These are phyloP conservation scores for Asterochloris erici DNA, from an alignment of 139 green algal genomes.

Conservation along the genomic window DNA sequence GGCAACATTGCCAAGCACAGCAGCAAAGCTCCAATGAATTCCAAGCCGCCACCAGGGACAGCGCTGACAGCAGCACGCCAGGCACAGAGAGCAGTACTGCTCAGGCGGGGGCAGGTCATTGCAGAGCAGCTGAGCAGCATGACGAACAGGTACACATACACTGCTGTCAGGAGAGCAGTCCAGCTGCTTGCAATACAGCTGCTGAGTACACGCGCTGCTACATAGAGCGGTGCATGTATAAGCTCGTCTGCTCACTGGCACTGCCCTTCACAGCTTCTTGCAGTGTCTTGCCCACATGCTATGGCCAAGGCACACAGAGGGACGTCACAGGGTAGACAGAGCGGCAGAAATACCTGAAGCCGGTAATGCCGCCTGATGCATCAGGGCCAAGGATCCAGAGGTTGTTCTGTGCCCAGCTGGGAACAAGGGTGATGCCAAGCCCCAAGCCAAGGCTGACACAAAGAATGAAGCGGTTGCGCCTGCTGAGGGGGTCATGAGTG, in stretches of 20 bases:
- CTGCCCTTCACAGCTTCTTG: neutral
- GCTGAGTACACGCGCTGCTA: no score
- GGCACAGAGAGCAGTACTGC: neutral
- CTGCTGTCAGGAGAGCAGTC: no score
- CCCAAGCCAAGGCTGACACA: conserved; percentile 37
- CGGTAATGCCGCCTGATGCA: conserved; percentile 8
- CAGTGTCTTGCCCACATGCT: neutral
- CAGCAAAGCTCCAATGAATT: no score
- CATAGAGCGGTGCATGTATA: no score
- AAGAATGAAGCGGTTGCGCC: conserved; percentile 62
- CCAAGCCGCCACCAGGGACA: neutral
- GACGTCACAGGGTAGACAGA: neutral
- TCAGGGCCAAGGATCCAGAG: conserved; percentile 35
- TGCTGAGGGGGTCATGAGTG: conserved; percentile 28
- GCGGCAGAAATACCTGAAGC: conserved; percentile 19
- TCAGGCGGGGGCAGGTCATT: neutral
- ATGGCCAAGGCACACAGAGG: neutral
- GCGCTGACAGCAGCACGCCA: neutral
- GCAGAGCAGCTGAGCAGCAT: neutral
- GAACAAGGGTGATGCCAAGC: conserved; percentile 46
- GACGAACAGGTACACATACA: neutral
- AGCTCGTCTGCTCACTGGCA: no score
- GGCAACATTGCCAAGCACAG: neutral
- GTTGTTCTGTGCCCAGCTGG: conserved; percentile 38
- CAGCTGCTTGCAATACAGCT: no score